Evolutionary conservation across 331 rosid species (phyloP).

Genomic region (Spiraea crenata): DNA sequence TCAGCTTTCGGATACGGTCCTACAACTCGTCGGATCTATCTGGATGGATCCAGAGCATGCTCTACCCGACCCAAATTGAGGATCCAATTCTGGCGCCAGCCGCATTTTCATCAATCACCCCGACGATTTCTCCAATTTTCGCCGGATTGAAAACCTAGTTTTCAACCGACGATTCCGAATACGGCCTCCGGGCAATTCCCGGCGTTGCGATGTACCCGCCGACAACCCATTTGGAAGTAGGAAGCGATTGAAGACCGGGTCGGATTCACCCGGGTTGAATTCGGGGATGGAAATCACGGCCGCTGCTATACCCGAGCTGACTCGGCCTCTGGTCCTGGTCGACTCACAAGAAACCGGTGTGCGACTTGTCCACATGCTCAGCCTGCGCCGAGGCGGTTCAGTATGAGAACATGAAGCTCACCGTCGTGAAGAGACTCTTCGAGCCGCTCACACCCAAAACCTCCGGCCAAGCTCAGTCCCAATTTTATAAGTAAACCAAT

Average conservation of each 20-base stretch:
- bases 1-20: slow-evolving; percentile 58
- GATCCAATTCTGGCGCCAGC: slow-evolving; percentile 19
- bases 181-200: slow-evolving; percentile 74
- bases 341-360: slow-evolving; percentile 73
- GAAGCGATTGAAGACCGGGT: slow-evolving; percentile 40
- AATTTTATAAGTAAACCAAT: too few species aligned
- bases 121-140: slow-evolving; percentile 20
- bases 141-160: slow-evolving; percentile 20
- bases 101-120: slow-evolving; percentile 12
- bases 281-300: too few species aligned
- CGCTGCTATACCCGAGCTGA: slow-evolving; percentile 9
- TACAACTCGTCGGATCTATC: slow-evolving; percentile 78
- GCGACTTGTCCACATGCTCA: slow-evolving; percentile 64
- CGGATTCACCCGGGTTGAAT: too few species aligned
- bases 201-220: slow-evolving; percentile 60
- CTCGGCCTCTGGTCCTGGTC: slow-evolving; percentile 58
- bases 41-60: slow-evolving; percentile 78
- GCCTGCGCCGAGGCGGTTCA: slow-evolving; percentile 86
- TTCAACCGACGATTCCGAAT: slow-evolving; percentile 65
- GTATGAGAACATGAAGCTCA: slow-evolving; percentile 50
- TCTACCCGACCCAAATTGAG: slow-evolving; percentile 25
- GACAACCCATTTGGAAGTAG: neutral
- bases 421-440: slow-evolving; percentile 29
- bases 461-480: too few species aligned
- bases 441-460: too few species aligned